A percentile compares a stretch with the other conserved stretches of the same genome.
These are phyloP conservation scores for Perkinsus marinus DNA, from an alignment of 169 alveolate genomes.

Conservation along the genomic window DNA sequence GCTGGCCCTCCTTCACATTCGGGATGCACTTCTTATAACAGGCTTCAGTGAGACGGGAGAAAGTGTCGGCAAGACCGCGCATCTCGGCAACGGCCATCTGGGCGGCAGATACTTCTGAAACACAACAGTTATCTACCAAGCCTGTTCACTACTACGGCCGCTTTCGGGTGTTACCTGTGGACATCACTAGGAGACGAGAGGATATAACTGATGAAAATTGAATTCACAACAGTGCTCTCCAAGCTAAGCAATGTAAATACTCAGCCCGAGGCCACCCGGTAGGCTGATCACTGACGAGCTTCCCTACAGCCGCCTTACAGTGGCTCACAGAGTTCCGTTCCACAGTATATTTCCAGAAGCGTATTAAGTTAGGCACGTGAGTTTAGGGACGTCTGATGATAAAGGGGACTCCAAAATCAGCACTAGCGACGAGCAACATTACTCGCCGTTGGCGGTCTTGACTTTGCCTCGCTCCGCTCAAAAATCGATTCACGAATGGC, in stretches of 20 bases:
- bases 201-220: not conserved
- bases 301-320: no score
- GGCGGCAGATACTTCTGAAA: not conserved
- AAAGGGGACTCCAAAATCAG: not conserved
- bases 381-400: no score
- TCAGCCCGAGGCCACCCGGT: no score
- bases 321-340: no score
- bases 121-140: no score
- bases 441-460: not conserved
- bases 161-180: not conserved
- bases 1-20: slow-evolving; percentile 5
- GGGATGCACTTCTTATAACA: slow-evolving; percentile 30
- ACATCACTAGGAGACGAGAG: not conserved
- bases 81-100: slow-evolving; percentile 28
- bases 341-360: no score
- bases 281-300: no score
- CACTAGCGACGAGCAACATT: not conserved
- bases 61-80: slow-evolving; percentile 27
- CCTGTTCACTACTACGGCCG: no score
- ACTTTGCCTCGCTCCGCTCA: not conserved
- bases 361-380: no score
- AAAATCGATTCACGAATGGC: not conserved
- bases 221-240: no score
- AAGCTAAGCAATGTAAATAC: no score
- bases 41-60: slow-evolving; percentile 16